Evolutionary conservation across 2,329 filamentous ascomycete species (phyloP), one percentile per base, ranked within the genome.

Genomic region (Stromatinia cepivora): DNA sequence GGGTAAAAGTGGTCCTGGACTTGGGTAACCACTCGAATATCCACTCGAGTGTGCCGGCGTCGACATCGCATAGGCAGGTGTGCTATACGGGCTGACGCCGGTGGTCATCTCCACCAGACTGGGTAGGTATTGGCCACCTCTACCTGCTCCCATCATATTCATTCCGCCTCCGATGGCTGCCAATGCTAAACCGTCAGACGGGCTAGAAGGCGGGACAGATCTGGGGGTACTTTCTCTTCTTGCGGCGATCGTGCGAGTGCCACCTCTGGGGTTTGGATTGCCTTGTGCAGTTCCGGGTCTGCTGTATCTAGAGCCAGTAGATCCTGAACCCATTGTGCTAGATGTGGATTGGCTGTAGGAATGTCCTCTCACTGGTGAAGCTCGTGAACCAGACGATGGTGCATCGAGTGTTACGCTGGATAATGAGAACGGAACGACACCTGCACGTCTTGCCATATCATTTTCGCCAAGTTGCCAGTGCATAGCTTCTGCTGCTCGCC

Each of bases 401-500:
- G 75, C 62, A 73, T 89, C 85, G 66, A 83, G 77, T 50, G 86
- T 84, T 72, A 85, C 82, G 65, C 82, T 84, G 20, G 89, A 88
- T 42, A 92, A 82, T 4, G 89, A 88, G 80, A 97, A 97, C 1
- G 94, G 93, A 10, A 92, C 90, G 50, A 95, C 93, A 57, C 95
- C 95, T 54, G 94, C 94, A 70, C 94, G 90, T 71, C 91, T 88
- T 61, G 94, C 94, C 93, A 99, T 98, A 76, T 98, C 95, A 75
- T 89, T 84, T 79, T 97, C 93, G 72, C 94, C 94, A 68, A 99
- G 85, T 77, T 97, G 92, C 94, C 95, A 99, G 81, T 98, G 95
- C 94, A 97, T 97, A 6, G 93, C 94, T 81, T 99, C 94, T 61
- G 92, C 94, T 25, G 95, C 93, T 77, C 95, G 87, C 94, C 94